Percentiles rank a stretch among this genome's conserved stretches.
These are phyloP conservation scores for Sugiyamaella sp. DNA, from an alignment of 1,139 yeast species.

Conservation along the genomic window DNA sequence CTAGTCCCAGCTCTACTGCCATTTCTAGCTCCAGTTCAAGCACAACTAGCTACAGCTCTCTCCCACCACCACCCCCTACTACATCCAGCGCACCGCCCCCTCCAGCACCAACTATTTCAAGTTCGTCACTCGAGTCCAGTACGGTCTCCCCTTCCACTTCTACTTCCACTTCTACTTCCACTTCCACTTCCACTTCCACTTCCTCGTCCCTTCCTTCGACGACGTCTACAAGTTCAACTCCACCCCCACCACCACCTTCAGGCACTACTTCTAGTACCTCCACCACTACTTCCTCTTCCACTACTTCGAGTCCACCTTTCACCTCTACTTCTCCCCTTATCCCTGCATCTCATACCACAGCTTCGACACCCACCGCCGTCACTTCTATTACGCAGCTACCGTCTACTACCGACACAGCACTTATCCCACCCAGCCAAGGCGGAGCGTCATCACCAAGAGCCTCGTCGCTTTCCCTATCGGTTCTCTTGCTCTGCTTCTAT, in stretches of 20 bases:
- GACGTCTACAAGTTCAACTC: conserved; percentile 12
- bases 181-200: too few species aligned
- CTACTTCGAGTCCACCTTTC: conserved; percentile 20
- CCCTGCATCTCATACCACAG: too few species aligned
- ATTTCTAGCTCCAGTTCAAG: conserved; percentile 5
- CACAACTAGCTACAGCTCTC: neutral
- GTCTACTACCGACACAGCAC: conserved; percentile 12
- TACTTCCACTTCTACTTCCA: too few species aligned
- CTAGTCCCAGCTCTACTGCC: conserved; percentile 21
- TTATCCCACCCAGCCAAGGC: conserved; percentile 13
- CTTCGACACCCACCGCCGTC: neutral
- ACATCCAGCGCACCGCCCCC: too few species aligned
- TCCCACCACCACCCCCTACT: conserved; percentile 22
- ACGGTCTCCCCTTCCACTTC: too few species aligned
- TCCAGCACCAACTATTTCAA: too few species aligned
- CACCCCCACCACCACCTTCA: conserved; percentile 14
- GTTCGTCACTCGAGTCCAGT: too few species aligned
- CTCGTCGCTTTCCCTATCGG: neutral
- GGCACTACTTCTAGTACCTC: conserved; percentile 15
- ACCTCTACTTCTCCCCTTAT: conserved; percentile 14
- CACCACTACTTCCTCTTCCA: conserved; percentile 3
- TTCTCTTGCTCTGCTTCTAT: neutral
- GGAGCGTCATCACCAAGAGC: neutral
- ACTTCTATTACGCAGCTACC: conserved; percentile 19
- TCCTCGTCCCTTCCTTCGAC: too few species aligned